Evolutionary conservation across 2,329 filamentous ascomycete genomes (phyloP), one percentile per base, ranked within the genome.

Genomic region (Colletotrichum echinochloae): DNA sequence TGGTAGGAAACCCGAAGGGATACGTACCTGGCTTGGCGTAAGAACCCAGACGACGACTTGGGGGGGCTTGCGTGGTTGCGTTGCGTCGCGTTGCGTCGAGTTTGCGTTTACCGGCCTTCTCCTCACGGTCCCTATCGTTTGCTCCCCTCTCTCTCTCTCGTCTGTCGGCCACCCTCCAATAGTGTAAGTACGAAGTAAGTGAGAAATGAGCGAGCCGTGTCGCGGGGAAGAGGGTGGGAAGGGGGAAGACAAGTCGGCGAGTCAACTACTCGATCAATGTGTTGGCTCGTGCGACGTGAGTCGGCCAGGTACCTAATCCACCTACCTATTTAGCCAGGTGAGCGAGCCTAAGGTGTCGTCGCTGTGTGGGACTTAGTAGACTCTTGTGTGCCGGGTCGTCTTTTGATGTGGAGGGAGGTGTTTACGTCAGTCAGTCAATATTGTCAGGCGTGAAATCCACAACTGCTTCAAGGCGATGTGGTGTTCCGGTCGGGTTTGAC

Each of bases 1-100:
- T 20, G 4, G 41, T 46, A 48, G 20, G 35, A 52, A 52, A 49
- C 39, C 39, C 51, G 60, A 70, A 23, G 49, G 11, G 41, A 55
- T 71, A 71, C 69, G 66, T 71, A 71, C 69, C 66, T 69, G 39
- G 44, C 39, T 71, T 70, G 57, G 68, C 64, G 35, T 12, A 39
- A 66, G 55, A 66, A n/a, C 61, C 62, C 46, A 59, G 64, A 54
- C 57, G 14, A 46, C 30, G 39, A 41, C 39, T 37, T 30, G 61
- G 28, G 44, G 44, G 30, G 54, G 67, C 67, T 67, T 71, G 64
- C 51, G 64, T 68, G 41, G 54, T 54, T 70, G 66, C 64, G 35
- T 68, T 54, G 61, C 49, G 46, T 55, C 67, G 66, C 65, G 35
- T 68, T 49, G 62, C 41, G 23, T 70, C 16, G 64, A 33, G 46